Conservation (phyloP, 2,329 filamentous ascomycete species). For the Fusarium tjaetaba region DNA sequence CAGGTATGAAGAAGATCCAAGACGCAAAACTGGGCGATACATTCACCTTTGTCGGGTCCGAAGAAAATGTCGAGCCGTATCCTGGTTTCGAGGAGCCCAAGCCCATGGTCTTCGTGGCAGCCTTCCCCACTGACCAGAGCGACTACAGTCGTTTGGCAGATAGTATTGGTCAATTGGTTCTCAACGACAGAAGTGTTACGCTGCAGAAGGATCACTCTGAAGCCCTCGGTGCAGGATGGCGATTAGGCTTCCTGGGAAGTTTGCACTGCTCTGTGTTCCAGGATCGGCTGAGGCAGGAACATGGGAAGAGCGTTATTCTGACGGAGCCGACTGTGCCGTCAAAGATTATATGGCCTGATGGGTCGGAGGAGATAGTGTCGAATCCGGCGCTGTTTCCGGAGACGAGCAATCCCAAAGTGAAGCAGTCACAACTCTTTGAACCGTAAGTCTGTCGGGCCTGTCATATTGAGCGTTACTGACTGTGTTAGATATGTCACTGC, state of each 20-base stretch:
- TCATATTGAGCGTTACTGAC: not conserved
- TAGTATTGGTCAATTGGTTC: conserved; percentile 90
- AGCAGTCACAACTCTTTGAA: conserved; percentile 59
- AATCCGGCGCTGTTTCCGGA: conserved; percentile 93
- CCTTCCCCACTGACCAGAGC: conserved; percentile 90
- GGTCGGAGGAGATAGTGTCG: conserved; percentile 80
- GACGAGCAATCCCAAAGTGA: conserved; percentile 58
- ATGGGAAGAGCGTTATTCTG: conserved; percentile 94
- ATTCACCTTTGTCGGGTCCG: conserved; percentile 82
- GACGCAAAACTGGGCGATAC: conserved; percentile 98
- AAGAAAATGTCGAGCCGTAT: conserved; percentile 80
- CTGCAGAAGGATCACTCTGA: conserved; percentile 95
- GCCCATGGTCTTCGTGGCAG: conserved; percentile 98
- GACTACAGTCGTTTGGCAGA: conserved; percentile 90
- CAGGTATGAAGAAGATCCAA: conserved; percentile 96
- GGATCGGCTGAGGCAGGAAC: conserved; percentile 91
- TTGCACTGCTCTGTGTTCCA: conserved; percentile 99
- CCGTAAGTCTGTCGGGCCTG: conserved; percentile 48
- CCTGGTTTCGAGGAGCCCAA: conserved; percentile 97
- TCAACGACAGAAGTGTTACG: conserved; percentile 96
- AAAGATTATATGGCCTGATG: conserved; percentile 81
- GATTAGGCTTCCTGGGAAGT: conserved; percentile 94
- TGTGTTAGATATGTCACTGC: conserved; percentile 71
- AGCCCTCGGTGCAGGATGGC: conserved; percentile 92
- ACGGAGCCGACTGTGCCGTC: conserved; percentile 96